phyloP scores from a whole-genome alignment of 2,329 filamentous ascomycete species.

The Claviceps fusiformis region DNA sequence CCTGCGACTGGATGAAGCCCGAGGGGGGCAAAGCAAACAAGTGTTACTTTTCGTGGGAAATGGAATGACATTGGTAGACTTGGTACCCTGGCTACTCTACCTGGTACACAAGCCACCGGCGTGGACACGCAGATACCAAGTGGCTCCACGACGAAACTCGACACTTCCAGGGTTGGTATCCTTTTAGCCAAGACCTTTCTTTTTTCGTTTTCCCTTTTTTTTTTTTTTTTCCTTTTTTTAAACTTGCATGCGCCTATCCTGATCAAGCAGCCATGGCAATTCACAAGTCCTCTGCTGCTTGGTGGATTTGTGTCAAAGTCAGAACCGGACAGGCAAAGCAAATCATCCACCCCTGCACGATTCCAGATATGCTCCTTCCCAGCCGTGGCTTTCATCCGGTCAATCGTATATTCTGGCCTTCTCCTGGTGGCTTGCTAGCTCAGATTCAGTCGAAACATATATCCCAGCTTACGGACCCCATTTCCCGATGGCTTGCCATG shows the following conservation, averaged over 20 bases:
- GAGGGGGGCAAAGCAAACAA: background rate
- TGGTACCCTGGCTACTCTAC: background rate
- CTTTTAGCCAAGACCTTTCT: background rate
- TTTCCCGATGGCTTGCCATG: background rate
- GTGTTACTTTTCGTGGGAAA: background rate
- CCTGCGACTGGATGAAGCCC: background rate
- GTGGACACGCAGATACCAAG: conserved; percentile 1
- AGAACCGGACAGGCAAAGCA: background rate
- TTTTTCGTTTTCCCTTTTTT: background rate
- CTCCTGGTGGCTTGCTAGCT: background rate
- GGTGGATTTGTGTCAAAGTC: background rate
- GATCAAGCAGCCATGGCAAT: background rate
- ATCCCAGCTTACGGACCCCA: background rate
- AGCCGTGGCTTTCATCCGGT: background rate
- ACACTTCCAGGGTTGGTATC: background rate
- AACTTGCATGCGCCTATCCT: conserved; percentile 1
- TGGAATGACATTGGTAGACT: background rate
- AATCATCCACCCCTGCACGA: background rate
- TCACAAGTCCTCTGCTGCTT: background rate
- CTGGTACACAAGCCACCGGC: conserved; percentile 1
- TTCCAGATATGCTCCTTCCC: background rate
- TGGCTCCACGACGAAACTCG: conserved; percentile 1
- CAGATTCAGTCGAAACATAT: conserved; percentile 2
- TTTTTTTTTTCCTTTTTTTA: too few relatives aligned
- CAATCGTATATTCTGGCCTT: background rate